Evolutionary conservation across 495 filamentous ascomycete species (phyloP), one percentile per base, ranked within the genome.

Genomic region (Penicillium herquei): DNA sequence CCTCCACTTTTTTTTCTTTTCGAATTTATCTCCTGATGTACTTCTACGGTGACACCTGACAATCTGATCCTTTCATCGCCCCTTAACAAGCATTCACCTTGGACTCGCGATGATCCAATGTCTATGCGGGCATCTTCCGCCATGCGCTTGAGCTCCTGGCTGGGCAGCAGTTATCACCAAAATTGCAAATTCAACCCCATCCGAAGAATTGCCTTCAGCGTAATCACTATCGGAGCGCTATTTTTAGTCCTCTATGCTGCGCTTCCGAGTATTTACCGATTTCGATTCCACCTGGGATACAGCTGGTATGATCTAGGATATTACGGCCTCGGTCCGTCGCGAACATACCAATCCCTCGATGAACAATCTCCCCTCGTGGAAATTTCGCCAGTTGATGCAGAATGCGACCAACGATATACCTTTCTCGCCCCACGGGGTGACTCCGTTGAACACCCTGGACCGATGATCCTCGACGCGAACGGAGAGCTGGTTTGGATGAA

Each of bases 401-500:
- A 74, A 64, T 78, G 73, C 53, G 72, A 78, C 49, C 60, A 65
- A 32, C 64, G 70, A 35, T 77, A 74, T 37, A 76, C 72, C 2
- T 76, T 78, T 51, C 47, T 81, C 7, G 72, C 76, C 12, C 77
- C 75, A 4, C 71, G 74, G 2, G 70, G 79, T 7, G 63, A 76
- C 41, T 72, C 74, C 9, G 66, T 78, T 1, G 64, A 62, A 13
- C 65, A 78, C 14, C 56, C 77, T 1, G 72, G 74, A 26, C 72
- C 77, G 1, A 79, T 76, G 67, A 78, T 81, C 11, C 57, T 79
- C 44, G 76, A 80, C 55, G 62, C 67, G 3, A 52, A 63, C 9
- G 78, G 78, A 0, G 65, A 77, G 33, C 52, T 80, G 40, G 67
- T 81, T 17, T 80, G 77, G 75, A 70, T 67, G 41, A 64, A 77